Conservation (phyloP, 2,329 filamentous ascomycete genomes). For the Pleurostoma richardsiae region DNA sequence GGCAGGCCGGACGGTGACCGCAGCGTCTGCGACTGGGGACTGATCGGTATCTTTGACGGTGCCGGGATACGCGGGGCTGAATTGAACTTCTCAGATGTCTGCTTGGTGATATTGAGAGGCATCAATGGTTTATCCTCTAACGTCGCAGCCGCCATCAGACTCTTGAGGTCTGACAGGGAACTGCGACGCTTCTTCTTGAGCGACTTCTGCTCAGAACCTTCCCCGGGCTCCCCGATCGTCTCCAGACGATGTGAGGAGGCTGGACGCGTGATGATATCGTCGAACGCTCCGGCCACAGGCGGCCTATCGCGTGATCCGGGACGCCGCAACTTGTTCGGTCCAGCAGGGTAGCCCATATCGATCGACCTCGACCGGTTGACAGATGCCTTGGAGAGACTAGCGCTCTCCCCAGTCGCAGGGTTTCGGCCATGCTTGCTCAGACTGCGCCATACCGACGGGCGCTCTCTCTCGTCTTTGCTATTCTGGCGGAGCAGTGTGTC, state of each 20-base stretch:
- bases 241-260: conserved; percentile 53
- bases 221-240: conserved; percentile 55
- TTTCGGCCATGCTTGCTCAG: conserved; percentile 74
- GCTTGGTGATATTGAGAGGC: conserved; percentile 46
- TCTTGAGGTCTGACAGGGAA: conserved; percentile 77
- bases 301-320: conserved; percentile 56
- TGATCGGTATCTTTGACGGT: conserved; percentile 48
- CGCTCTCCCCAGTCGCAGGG: conserved; percentile 52
- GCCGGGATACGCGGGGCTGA: conserved; percentile 40
- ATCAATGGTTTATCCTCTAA: conserved; percentile 39
- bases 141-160: conserved; percentile 56
- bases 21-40: conserved; percentile 34
- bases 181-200: conserved; percentile 79
- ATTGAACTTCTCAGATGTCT: conserved; percentile 53
- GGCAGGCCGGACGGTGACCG: conserved; percentile 21
- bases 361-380: conserved; percentile 72
- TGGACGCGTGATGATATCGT: conserved; percentile 47
- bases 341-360: conserved; percentile 52
- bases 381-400: conserved; percentile 62
- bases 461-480: conserved; percentile 67
- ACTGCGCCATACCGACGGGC: conserved; percentile 78
- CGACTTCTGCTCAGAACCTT: conserved; percentile 30
- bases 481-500: conserved; percentile 72
- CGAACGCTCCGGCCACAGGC: conserved; percentile 57
- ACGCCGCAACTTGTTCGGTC: conserved; percentile 46